Evolutionary conservation across 805 yeast genomes (phyloP), one percentile per base, ranked within the genome.

Genomic region (Yarrowia sp.): DNA sequence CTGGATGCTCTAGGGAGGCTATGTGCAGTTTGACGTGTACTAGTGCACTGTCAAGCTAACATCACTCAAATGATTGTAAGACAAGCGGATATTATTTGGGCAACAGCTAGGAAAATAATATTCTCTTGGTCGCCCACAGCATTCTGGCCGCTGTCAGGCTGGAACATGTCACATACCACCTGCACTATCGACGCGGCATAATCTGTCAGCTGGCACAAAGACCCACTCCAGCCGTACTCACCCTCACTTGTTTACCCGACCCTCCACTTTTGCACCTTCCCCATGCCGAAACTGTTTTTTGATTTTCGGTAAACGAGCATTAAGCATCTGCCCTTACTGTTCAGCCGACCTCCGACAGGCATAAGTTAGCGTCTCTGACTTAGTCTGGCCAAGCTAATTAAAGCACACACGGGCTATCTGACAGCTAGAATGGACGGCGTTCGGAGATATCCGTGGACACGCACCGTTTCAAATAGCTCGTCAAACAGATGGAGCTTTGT

Each of bases 101-200:
- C 17, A n/a, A 13, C 8, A n/a, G 42, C 11, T 7, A 38, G 17
- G 15, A 13, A 38, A 35, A 35, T 10, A 35, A 35, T 35, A 35
- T 35, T 35, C 10, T 35, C 38, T 10, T 10, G 13, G 38, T 35
- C 42, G 31, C 33, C 32, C 32, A 50, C 15, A 50, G 42, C 8
- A 8, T 6, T 51, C 33, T 36, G 58, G 31, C 43, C 58, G 43
- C 58, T 36, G 43, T 51, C 58, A 51, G 41, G 31, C 28, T 18
- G 15, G 41, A 48, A 33, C 11, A 48, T 48, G 41, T 47, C 53
- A 32, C 53, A 33, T 7, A 45, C 55, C 55, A 48, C 55, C 41
- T 48, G 55, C 55, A 48, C 55, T 48, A 48, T 48, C 55, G 55
- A 48, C 55, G 55, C 55, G 55, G 41, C 41, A 35, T 17, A 35